These are phyloP conservation scores for Fusarium sterilihyphosum DNA, from an alignment of 2,329 filamentous ascomycete species.

Conservation along the genomic window DNA sequence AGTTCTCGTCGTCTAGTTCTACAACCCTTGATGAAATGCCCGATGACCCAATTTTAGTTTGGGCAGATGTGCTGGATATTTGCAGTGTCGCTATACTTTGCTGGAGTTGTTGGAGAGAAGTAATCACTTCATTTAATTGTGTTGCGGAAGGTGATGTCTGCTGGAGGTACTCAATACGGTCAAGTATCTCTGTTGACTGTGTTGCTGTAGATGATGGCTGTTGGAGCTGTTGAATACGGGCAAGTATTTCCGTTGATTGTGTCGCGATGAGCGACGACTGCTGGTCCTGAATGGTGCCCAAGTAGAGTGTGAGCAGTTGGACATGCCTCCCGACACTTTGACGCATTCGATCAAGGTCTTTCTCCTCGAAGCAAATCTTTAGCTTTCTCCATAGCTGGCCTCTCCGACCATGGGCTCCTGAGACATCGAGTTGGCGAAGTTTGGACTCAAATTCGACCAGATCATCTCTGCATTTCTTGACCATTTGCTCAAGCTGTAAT, in stretches of 20 bases:
- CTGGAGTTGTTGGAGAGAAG: neutral
- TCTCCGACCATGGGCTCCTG: neutral
- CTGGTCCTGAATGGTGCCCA: neutral
- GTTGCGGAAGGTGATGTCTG: neutral
- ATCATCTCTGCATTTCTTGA: neutral
- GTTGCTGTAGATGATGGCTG: accelerated
- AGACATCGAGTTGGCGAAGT: neutral
- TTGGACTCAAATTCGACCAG: neutral
- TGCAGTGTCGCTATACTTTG: neutral
- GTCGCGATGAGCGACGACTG: neutral
- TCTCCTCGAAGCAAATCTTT: neutral
- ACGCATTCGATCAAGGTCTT: neutral
- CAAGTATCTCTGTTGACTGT: accelerated
- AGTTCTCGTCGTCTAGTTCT: neutral
- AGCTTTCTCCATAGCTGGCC: neutral
- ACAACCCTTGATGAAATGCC: neutral
- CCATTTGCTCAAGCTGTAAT: neutral
- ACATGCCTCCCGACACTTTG: neutral
- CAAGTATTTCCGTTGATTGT: neutral
- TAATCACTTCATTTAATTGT: neutral
- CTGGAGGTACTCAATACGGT: accelerated
- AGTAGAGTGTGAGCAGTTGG: neutral
- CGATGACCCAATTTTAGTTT: neutral
- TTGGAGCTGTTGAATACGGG: accelerated
- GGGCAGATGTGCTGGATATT: accelerated